These are phyloP conservation scores for Starmerella apis DNA, from an alignment of 805 yeast species.

Conservation along the genomic window DNA sequence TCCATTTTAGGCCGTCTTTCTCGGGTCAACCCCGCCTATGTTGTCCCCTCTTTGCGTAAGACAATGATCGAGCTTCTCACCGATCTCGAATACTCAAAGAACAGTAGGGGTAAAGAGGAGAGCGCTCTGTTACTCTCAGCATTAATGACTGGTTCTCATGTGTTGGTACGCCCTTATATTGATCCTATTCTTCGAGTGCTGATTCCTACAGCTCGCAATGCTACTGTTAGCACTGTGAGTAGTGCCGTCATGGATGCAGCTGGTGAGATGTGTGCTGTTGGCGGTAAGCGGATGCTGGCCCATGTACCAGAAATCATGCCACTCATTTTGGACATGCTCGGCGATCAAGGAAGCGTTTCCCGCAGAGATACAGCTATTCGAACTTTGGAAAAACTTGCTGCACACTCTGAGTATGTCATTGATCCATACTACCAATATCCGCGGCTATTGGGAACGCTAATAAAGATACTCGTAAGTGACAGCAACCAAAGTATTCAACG, in stretches of 20 bases:
- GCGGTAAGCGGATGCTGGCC: conserved; percentile 71
- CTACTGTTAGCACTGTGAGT: conserved; percentile 63
- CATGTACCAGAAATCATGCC: conserved; percentile 77
- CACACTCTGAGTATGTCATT: conserved; percentile 88
- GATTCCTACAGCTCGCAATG: conserved; percentile 61
- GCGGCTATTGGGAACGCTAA: conserved; percentile 68
- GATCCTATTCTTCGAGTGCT: conserved; percentile 82
- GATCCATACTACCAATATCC: conserved; percentile 90
- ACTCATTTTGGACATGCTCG: conserved; percentile 70
- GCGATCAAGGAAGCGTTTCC: conserved; percentile 80
- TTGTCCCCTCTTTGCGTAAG: conserved; percentile 84
- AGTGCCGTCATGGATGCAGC: conserved; percentile 74
- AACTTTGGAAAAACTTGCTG: conserved; percentile 77
- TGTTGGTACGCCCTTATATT: conserved; percentile 80
- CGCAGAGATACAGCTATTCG: conserved; percentile 84
- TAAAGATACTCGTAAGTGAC: conserved; percentile 73
- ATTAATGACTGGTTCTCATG: conserved; percentile 65
- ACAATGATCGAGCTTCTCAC: conserved; percentile 76
- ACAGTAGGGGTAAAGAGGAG: conserved; percentile 72
- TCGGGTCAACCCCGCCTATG: conserved; percentile 83
- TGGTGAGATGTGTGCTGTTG: conserved; percentile 81
- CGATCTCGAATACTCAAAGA: conserved; percentile 70
- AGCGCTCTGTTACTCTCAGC: conserved; percentile 65
- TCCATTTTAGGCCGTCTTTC: conserved; percentile 75
- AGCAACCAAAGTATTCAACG: conserved; percentile 57